phyloP scores from a whole-genome alignment of 2,329 filamentous ascomycete species.

The Sporothrix brasiliensis region DNA sequence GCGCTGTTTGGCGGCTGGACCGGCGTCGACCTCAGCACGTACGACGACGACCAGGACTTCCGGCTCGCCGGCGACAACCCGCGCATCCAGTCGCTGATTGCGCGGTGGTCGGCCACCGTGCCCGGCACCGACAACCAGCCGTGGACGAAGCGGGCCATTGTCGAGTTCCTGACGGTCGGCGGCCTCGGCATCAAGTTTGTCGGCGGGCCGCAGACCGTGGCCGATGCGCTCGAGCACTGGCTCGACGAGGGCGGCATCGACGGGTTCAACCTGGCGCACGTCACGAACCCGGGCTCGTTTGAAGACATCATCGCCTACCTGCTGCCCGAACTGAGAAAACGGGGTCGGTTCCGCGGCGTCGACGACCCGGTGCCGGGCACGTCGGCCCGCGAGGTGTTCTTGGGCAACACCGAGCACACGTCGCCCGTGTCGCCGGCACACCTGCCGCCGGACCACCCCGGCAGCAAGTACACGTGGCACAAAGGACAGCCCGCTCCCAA shows the following conservation, averaged over 20 bases:
- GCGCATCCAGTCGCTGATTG: slow-evolving; percentile 30
- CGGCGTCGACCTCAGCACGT: slow-evolving; percentile 38
- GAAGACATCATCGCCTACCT: slow-evolving; percentile 67
- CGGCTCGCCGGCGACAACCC: slow-evolving; percentile 20
- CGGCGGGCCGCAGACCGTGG: slow-evolving; percentile 66
- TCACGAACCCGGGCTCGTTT: slow-evolving; percentile 58
- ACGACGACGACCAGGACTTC: slow-evolving; percentile 38
- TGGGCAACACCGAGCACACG: slow-evolving; percentile 30
- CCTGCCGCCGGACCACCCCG: slow-evolving; percentile 26
- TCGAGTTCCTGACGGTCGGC: slow-evolving; percentile 36
- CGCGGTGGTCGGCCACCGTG: slow-evolving; percentile 29
- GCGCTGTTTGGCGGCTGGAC: slow-evolving; percentile 40
- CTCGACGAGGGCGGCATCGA: slow-evolving; percentile 69
- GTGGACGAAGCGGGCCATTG: slow-evolving; percentile 35
- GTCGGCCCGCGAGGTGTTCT: slow-evolving; percentile 32
- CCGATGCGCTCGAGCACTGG: slow-evolving; percentile 69
- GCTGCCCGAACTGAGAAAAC: slow-evolving; percentile 61
- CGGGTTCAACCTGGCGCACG: slow-evolving; percentile 67
- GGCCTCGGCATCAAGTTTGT: slow-evolving; percentile 48
- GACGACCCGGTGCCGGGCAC: slow-evolving; percentile 23
- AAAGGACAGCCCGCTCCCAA: slow-evolving; percentile 26
- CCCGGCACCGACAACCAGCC: slow-evolving; percentile 28
- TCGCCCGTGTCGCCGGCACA: slow-evolving; percentile 5
- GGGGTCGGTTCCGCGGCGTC: slow-evolving; percentile 46
- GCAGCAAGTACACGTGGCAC: slow-evolving; percentile 27